These are phyloP conservation scores for Backusella liffmaniae DNA, from an alignment of 192 early-diverging fungal genomes.

Conservation along the genomic window DNA sequence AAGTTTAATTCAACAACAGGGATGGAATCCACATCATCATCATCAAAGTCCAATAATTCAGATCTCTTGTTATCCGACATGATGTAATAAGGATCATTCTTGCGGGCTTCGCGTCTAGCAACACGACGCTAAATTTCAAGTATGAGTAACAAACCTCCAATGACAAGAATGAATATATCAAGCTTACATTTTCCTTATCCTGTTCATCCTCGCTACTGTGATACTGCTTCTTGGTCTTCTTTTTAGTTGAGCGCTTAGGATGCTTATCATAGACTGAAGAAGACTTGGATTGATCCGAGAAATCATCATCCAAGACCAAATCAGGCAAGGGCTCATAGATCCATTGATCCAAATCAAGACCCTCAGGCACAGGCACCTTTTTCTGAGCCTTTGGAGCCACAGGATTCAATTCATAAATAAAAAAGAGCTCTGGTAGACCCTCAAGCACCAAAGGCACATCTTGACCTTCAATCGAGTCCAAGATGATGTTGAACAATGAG, in stretches of 20 bases:
- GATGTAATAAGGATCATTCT: slow-evolving; percentile 71
- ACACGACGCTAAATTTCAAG: slow-evolving; percentile 39
- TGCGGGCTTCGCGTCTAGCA: slow-evolving; percentile 46
- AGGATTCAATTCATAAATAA: slow-evolving; percentile 85
- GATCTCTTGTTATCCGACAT: slow-evolving; percentile 37
- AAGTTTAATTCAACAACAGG: slow-evolving; percentile 76
- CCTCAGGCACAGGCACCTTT: slow-evolving; percentile 86
- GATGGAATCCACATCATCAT: slow-evolving; percentile 76
- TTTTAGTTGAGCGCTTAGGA: slow-evolving; percentile 18
- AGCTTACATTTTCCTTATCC: slow-evolving; percentile 41
- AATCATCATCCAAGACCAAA: slow-evolving; percentile 24
- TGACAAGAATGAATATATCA: too few relatives aligned
- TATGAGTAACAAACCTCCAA: too few relatives aligned
- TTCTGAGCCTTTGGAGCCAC: slow-evolving; percentile 88
- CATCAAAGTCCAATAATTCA: slow-evolving; percentile 28
- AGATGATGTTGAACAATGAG: slow-evolving; percentile 49
- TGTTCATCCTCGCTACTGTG: slow-evolving; percentile 50
- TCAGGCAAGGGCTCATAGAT: slow-evolving; percentile 71
- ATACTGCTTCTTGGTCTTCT: slow-evolving; percentile 23
- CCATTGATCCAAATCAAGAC: slow-evolving; percentile 80
- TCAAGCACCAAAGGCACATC: slow-evolving; percentile 49
- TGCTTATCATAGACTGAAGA: slow-evolving; percentile 11
- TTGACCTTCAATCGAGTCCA: slow-evolving; percentile 37
- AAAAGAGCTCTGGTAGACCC: slow-evolving; percentile 66
- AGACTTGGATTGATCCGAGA: slow-evolving; percentile 10